A percentile compares a stretch with the other conserved stretches of the same genome.
phyloP scores from a whole-genome alignment of 1,139 yeast genomes.

The Hansenula lynferdii region DNA sequence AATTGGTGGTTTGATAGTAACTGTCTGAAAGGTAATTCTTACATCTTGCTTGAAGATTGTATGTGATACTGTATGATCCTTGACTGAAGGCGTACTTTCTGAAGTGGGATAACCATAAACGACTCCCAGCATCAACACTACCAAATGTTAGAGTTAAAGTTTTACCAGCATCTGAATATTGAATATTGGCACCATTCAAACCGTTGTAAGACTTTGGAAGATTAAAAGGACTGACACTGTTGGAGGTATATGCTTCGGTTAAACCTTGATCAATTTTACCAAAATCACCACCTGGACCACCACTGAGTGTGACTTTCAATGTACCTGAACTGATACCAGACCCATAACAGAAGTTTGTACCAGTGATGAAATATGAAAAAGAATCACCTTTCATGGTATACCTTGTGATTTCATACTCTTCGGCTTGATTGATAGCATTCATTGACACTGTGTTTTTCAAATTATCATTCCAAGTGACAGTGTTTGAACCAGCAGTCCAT shows the following conservation, averaged over 20 bases:
- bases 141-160: slow-evolving; percentile 4
- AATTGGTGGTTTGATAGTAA: not conserved
- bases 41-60: not conserved
- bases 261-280: not conserved
- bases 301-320: slow-evolving; percentile 1
- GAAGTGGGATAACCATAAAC: slow-evolving; percentile 10
- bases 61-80: not conserved
- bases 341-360: slow-evolving; percentile 4
- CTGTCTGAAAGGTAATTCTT: not conserved
- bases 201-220: not conserved
- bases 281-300: not conserved
- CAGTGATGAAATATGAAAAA: slow-evolving; percentile 9
- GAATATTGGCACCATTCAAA: not conserved
- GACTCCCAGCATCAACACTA: slow-evolving; percentile 5
- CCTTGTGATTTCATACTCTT: slow-evolving; percentile 3
- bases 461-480: slow-evolving; percentile 9
- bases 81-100: not conserved
- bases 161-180: not conserved
- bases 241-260: not conserved
- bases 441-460: slow-evolving; percentile 3
- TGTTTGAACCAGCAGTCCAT: not conserved
- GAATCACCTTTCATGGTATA: slow-evolving; percentile 13
- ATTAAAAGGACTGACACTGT: not conserved
- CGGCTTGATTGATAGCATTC: not conserved
- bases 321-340: slow-evolving; percentile 6